phyloP scores from a whole-genome alignment of 1,139 yeast genomes.

The Blastobotrys serpentis region DNA sequence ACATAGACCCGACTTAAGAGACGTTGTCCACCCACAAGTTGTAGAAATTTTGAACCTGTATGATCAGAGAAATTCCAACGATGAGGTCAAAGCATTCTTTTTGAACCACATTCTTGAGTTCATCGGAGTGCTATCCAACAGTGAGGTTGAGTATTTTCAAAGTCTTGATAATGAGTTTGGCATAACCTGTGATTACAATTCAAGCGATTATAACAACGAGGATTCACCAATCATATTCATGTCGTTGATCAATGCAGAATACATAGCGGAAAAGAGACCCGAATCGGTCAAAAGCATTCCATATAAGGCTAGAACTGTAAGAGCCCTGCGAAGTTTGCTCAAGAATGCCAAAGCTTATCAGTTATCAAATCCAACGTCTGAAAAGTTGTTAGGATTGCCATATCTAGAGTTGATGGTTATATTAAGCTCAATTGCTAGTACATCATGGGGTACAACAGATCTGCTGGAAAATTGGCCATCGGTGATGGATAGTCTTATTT shows the following conservation, averaged over 20 bases:
- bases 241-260: conserved; percentile 25
- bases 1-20: conserved; percentile 20
- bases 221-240: conserved; percentile 20
- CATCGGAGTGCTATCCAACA: conserved; percentile 27
- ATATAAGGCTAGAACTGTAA: conserved; percentile 20
- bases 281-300: conserved; percentile 19
- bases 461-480: conserved; percentile 29
- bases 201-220: conserved; percentile 9
- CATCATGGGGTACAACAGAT: conserved; percentile 26
- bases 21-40: conserved; percentile 20
- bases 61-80: conserved; percentile 15
- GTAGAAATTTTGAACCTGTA: conserved; percentile 24
- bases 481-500: conserved; percentile 29
- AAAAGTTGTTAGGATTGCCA: conserved; percentile 24
- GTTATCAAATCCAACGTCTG: conserved; percentile 18
- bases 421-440: conserved; percentile 22
- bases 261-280: conserved; percentile 21
- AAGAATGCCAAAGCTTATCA: conserved; percentile 20
- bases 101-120: conserved; percentile 26
- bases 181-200: conserved; percentile 16
- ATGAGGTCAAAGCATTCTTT: conserved; percentile 23
- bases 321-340: conserved; percentile 22
- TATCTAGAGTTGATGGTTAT: conserved; percentile 28
- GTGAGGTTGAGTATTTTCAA: conserved; percentile 23
- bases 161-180: conserved; percentile 24